Conservation (phyloP, 1,284 basidiomycete genomes). For the Malassezia yamatoensis region DNA sequence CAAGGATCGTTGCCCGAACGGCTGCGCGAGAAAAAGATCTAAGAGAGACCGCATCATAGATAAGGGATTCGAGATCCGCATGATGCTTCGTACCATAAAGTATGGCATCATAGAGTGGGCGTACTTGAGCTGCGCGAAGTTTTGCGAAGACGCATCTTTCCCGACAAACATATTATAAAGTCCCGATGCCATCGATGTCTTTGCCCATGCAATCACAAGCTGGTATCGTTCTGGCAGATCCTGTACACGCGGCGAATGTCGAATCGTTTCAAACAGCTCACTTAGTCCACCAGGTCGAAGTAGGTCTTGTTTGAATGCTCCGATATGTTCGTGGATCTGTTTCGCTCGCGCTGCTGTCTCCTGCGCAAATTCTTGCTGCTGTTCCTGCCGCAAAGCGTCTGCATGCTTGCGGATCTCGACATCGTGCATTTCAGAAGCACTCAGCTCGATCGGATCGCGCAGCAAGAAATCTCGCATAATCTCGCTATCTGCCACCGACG, state of each 20-base stretch:
- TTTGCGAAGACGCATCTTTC: constrained; percentile 81
- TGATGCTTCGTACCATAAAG: constrained; percentile 80
- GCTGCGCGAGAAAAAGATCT: constrained; percentile 93
- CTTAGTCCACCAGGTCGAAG: constrained; percentile 65
- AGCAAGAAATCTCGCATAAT: constrained; percentile 77
- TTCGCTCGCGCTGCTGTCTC: constrained; percentile 81
- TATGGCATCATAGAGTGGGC: constrained; percentile 96
- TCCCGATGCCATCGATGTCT: constrained; percentile 76
- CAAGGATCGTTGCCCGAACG: constrained; percentile 84
- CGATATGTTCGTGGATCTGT: constrained; percentile 70
- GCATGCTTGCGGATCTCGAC: constrained; percentile 70
- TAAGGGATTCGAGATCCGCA: constrained; percentile 90
- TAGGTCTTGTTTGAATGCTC: constrained; percentile 80
- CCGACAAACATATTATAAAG: constrained; percentile 91
- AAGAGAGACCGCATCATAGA: constrained; percentile 84
- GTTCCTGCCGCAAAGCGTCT: constrained; percentile 78
- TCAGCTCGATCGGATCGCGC: constrained; percentile 64
- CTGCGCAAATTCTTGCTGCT: constrained; percentile 68
- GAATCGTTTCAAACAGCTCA: constrained; percentile 75
- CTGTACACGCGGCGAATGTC: constrained; percentile 65
- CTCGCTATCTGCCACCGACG: constrained; percentile 68
- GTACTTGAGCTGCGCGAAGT: constrained; percentile 75
- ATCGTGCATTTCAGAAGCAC: constrained; percentile 68
- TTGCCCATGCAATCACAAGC: constrained; percentile 87
- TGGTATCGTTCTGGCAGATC: constrained; percentile 74